phyloP scores from a whole-genome alignment of 805 yeast genomes.

The Komagataella kurtzmanii region DNA sequence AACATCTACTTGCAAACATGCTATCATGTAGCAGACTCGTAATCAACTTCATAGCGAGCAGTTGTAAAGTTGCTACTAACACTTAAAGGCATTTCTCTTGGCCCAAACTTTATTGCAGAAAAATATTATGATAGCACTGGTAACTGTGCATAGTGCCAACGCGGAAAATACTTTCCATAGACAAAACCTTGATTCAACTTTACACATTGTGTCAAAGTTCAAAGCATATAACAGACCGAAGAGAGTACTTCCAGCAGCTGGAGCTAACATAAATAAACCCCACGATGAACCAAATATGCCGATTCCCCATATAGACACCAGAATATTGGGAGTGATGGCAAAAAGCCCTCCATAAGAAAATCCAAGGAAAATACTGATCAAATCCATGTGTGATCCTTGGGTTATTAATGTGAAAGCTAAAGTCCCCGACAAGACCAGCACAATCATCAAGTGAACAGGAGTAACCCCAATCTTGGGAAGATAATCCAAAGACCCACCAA shows the following conservation, averaged over 20 bases:
- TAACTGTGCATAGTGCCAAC: slow-evolving; percentile 1
- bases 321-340: slow-evolving; percentile 74
- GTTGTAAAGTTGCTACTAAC: neutral
- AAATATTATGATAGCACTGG: neutral
- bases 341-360: slow-evolving; percentile 69
- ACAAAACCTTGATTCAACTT: neutral
- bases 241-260: slow-evolving; percentile 66
- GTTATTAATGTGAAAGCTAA: neutral
- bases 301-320: slow-evolving; percentile 78
- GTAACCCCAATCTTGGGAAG: slow-evolving; percentile 12
- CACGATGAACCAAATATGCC: slow-evolving; percentile 85
- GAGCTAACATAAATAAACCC: slow-evolving; percentile 82
- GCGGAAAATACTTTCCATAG: slow-evolving; percentile 1
- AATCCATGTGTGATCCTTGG: slow-evolving; percentile 1
- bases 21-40: too few species aligned
- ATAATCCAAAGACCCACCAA: slow-evolving; percentile 57
- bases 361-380: slow-evolving; percentile 37
- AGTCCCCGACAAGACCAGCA: neutral
- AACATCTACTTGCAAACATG: too few species aligned
- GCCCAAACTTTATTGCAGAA: neutral
- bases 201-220: slow-evolving; percentile 33
- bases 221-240: slow-evolving; percentile 62
- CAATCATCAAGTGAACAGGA: slow-evolving; percentile 3
- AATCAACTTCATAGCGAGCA: too few species aligned
- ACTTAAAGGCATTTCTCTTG: neutral